Evolutionary conservation across 805 yeast species (phyloP).

Genomic region (Kodamaea laetipori): DNA sequence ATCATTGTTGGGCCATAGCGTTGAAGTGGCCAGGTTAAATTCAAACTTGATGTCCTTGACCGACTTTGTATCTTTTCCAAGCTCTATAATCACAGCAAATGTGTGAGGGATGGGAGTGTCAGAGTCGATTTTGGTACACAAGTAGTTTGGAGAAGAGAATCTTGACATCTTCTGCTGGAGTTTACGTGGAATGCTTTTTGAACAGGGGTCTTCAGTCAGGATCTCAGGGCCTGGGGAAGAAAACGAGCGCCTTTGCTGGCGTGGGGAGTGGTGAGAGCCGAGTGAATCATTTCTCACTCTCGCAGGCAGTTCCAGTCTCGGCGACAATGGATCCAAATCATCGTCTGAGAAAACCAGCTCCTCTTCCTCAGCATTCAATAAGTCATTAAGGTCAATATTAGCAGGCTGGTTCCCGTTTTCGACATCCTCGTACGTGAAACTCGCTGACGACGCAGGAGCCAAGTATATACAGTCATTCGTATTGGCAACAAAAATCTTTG

Average conservation of each 20-base stretch:
- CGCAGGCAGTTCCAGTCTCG: conserved; percentile 1
- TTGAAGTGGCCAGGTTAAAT: conserved; percentile 44
- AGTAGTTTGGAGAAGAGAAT: conserved; percentile 38
- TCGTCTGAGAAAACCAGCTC: conserved; percentile 17
- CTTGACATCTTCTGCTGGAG: conserved; percentile 25
- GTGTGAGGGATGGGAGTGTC: conserved; percentile 52
- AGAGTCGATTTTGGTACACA: conserved; percentile 38
- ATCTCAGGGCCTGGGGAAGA: conserved; percentile 5
- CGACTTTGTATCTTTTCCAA: conserved; percentile 38
- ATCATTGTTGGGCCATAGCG: conserved; percentile 58
- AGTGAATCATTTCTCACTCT: neutral
- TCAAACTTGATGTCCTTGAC: conserved; percentile 43
- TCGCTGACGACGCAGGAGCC: conserved; percentile 41
- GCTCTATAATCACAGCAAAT: conserved; percentile 52
- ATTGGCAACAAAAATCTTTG: conserved; percentile 39
- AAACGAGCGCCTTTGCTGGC: conserved; percentile 1
- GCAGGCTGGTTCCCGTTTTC: conserved; percentile 33
- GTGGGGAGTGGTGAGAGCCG: conserved; percentile 2
- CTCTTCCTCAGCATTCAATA: conserved; percentile 6
- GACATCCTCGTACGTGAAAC: conserved; percentile 45
- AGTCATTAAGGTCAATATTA: conserved; percentile 10
- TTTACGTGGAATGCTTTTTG: conserved; percentile 13
- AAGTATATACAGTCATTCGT: conserved; percentile 42
- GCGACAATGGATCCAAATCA: conserved; percentile 13
- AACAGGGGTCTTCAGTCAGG: conserved; percentile 13